Conservation (phyloP, 495 filamentous ascomycete species). For the Penicillium angulare region DNA sequence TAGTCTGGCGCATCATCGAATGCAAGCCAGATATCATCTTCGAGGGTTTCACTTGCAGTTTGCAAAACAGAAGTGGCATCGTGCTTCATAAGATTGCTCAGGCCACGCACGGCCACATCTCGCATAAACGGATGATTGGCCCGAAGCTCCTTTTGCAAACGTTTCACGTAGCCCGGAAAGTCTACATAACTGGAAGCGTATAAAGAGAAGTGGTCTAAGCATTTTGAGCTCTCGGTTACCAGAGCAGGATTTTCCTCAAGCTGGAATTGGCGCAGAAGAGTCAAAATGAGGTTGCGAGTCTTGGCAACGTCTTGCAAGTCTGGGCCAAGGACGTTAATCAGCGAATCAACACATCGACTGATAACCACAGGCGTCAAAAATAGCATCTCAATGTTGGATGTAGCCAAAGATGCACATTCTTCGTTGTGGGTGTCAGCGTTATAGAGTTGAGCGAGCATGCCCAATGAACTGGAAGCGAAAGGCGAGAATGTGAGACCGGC, state of each 20-base stretch:
- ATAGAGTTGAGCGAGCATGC: constrained; percentile 90
- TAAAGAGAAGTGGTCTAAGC: constrained; percentile 85
- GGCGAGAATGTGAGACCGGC: constrained; percentile 88
- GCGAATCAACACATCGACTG: constrained; percentile 84
- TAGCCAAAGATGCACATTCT: constrained; percentile 71
- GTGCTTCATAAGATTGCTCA: constrained; percentile 93
- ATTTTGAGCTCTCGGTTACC: constrained; percentile 73
- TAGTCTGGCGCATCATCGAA: constrained; percentile 75
- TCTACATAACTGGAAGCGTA: constrained; percentile 88
- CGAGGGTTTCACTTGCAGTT: constrained; percentile 71
- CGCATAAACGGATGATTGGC: constrained; percentile 65
- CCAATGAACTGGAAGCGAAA: constrained; percentile 85
- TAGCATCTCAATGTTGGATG: constrained; percentile 86
- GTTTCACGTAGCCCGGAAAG: constrained; percentile 76
- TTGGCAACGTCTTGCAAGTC: constrained; percentile 94
- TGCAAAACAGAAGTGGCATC: constrained; percentile 76
- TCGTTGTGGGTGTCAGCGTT: constrained; percentile 86
- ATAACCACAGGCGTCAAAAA: constrained; percentile 78
- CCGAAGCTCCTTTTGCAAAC: constrained; percentile 72
- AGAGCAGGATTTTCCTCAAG: constrained; percentile 72
- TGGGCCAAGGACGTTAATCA: constrained; percentile 93
- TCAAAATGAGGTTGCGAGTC: constrained; percentile 85
- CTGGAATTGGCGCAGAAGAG: constrained; percentile 78
- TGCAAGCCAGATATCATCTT: constrained; percentile 88
- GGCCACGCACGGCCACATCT: constrained; percentile 79